These are phyloP conservation scores for Daedalea quercina DNA, from an alignment of 768 basidiomycete species.

Conservation along the genomic window DNA sequence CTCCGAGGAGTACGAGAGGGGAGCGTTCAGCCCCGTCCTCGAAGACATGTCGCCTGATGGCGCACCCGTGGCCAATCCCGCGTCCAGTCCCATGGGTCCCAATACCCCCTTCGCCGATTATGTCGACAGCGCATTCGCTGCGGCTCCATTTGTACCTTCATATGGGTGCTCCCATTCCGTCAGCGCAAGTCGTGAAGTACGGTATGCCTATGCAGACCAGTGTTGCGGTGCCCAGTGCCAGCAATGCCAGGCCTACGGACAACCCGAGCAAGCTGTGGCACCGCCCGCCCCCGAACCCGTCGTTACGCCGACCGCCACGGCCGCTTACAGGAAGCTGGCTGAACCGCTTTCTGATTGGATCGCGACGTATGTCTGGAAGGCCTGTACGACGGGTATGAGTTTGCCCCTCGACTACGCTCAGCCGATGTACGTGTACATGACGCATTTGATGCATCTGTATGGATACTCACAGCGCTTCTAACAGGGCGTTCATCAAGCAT, in stretches of 20 bases:
- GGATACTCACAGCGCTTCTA: neutral
- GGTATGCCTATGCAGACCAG: conserved; percentile 16
- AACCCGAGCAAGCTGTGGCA: conserved; percentile 22
- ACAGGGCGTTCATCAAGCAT: conserved; percentile 24
- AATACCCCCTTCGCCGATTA: conserved; percentile 74
- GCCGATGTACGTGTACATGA: conserved; percentile 41
- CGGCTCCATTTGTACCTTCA: conserved; percentile 15
- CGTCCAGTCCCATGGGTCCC: conserved; percentile 67
- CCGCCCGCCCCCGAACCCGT: conserved; percentile 35
- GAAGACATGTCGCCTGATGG: conserved; percentile 59
- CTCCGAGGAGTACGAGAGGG: conserved; percentile 21
- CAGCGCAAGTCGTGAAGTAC: conserved; percentile 5
- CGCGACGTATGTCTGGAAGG: conserved; percentile 75
- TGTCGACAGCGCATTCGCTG: conserved; percentile 63
- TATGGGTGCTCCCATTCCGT: conserved; percentile 3
- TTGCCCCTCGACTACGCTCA: conserved; percentile 47
- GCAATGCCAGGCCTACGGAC: conserved; percentile 17
- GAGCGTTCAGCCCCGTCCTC: conserved; percentile 45
- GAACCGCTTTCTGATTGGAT: conserved; percentile 79
- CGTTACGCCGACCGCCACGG: conserved; percentile 42
- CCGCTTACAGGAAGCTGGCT: conserved; percentile 62
- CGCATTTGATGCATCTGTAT: neutral
- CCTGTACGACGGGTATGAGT: conserved; percentile 65
- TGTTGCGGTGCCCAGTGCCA: conserved; percentile 23
- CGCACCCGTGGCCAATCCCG: conserved; percentile 41